phyloP scores from a whole-genome alignment of 345 rosid genomes.

The Syzygium jambos region DNA sequence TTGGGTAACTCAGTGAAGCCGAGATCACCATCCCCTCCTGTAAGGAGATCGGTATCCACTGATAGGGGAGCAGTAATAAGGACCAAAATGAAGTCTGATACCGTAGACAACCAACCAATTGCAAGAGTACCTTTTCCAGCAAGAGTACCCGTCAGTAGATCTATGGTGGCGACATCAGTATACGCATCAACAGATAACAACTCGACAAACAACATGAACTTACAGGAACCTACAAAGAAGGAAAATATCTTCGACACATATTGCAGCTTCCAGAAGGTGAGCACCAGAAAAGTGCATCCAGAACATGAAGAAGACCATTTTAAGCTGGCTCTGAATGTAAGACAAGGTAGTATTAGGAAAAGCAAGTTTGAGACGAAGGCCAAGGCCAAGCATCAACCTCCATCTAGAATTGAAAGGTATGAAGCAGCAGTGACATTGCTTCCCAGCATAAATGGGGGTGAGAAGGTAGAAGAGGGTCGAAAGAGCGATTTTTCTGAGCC shows the following conservation, averaged over 20 bases:
- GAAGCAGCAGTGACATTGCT: slow-evolving; percentile 38
- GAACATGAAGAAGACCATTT: slow-evolving; percentile 79
- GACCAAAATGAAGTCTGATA: slow-evolving; percentile 49
- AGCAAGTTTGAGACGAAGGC: slow-evolving; percentile 49
- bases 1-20: slow-evolving; percentile 23
- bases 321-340: slow-evolving; percentile 62
- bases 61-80: slow-evolving; percentile 63
- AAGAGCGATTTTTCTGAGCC: slow-evolving; percentile 67
- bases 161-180: slow-evolving; percentile 30
- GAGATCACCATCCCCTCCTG: slow-evolving; percentile 75
- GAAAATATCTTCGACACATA: slow-evolving; percentile 40
- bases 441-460: slow-evolving; percentile 32
- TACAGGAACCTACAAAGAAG: slow-evolving; percentile 27
- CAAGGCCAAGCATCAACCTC: slow-evolving; percentile 54
- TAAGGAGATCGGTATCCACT: slow-evolving; percentile 67
- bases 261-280: slow-evolving; percentile 42
- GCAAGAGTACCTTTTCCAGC: slow-evolving; percentile 76
- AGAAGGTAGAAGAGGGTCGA: slow-evolving; percentile 45
- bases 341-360: slow-evolving; percentile 76
- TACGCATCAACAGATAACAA: slow-evolving; percentile 37
- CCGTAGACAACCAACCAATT: slow-evolving; percentile 41
- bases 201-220: slow-evolving; percentile 9
- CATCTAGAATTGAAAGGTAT: slow-evolving; percentile 40
- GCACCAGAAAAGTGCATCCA: slow-evolving; percentile 39
- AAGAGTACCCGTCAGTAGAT: slow-evolving; percentile 59